Conservation (phyloP, 106 monocot species). For the Dioscorea zingiberensis region DNA sequence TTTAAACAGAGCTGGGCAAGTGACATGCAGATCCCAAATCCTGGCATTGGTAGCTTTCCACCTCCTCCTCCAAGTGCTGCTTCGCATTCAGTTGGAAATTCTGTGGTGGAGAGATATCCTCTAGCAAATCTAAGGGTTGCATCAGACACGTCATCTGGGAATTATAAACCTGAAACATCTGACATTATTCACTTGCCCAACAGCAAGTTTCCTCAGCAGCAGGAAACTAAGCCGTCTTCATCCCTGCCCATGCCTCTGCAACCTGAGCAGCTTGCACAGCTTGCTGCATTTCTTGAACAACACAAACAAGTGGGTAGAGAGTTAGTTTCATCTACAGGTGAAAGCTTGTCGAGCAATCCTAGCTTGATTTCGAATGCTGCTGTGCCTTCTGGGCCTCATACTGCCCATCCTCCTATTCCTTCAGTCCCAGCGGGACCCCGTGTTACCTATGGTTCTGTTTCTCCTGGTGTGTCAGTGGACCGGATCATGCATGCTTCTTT, state of each 20-base stretch:
- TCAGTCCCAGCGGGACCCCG: slow-evolving; percentile 11
- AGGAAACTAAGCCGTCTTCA: slow-evolving; percentile 35
- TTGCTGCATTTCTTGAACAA: slow-evolving; percentile 57
- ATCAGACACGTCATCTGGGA: slow-evolving; percentile 20
- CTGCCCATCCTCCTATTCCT: slow-evolving; percentile 1
- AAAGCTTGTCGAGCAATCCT: slow-evolving; percentile 10
- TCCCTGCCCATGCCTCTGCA: slow-evolving; percentile 36
- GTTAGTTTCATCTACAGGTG: slow-evolving; percentile 8
- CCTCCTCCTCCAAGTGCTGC: slow-evolving; percentile 7
- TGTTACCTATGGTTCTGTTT: neutral
- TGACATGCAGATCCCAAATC: slow-evolving; percentile 12
- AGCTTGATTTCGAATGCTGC: slow-evolving; percentile 6
- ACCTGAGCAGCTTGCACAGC: slow-evolving; percentile 70
- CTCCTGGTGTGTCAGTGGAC: neutral
- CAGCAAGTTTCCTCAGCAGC: slow-evolving; percentile 17
- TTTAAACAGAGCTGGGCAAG: slow-evolving; percentile 22
- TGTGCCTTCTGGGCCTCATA: slow-evolving; percentile 13
- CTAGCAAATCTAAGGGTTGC: slow-evolving; percentile 7
- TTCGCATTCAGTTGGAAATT: slow-evolving; percentile 18
- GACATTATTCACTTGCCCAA: neutral
- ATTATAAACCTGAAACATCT: slow-evolving; percentile 22
- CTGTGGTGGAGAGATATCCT: slow-evolving; percentile 18
- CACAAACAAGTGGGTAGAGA: slow-evolving; percentile 49
- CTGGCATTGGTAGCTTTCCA: slow-evolving; percentile 17
- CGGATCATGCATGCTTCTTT: too few relatives aligned